These are phyloP conservation scores for Chernovozyma aurita DNA, from an alignment of 1,139 yeast species.

Conservation along the genomic window DNA sequence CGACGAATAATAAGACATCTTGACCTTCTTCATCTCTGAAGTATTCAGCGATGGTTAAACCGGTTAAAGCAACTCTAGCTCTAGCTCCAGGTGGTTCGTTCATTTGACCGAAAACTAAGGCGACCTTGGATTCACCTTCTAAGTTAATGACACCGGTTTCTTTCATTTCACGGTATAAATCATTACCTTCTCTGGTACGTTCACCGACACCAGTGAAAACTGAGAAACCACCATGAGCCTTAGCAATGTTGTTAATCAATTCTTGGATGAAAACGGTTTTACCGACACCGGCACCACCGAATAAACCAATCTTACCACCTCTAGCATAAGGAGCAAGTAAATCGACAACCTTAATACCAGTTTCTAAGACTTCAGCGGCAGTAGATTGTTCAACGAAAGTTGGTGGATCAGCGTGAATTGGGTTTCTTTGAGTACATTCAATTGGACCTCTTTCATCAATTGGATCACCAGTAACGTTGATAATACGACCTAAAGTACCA, in stretches of 20 bases:
- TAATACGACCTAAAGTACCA: slow-evolving; percentile 97
- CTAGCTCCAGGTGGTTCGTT: slow-evolving; percentile 99
- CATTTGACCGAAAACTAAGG: slow-evolving; percentile 99
- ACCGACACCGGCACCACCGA: slow-evolving; percentile 99
- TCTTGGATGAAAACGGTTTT: slow-evolving; percentile 99
- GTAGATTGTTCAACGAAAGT: slow-evolving; percentile 95
- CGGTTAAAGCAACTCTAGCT: slow-evolving; percentile 99
- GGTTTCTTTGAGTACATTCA: slow-evolving; percentile 86
- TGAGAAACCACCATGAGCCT: slow-evolving; percentile 99
- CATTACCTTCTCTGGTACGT: slow-evolving; percentile 99
- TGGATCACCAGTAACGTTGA: slow-evolving; percentile 99
- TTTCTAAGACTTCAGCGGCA: slow-evolving; percentile 95
- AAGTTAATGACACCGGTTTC: slow-evolving; percentile 99
- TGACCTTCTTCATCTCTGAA: slow-evolving; percentile 99
- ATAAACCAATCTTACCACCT: slow-evolving; percentile 99
- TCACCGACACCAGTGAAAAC: slow-evolving; percentile 99
- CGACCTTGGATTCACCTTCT: slow-evolving; percentile 99
- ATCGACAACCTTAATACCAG: slow-evolving; percentile 99
- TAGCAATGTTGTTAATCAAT: slow-evolving; percentile 98
- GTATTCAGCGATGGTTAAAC: slow-evolving; percentile 99
- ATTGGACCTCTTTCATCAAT: slow-evolving; percentile 99
- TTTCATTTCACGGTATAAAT: slow-evolving; percentile 99
- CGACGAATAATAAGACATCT: slow-evolving; percentile 98
- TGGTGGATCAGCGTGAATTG: slow-evolving; percentile 99
- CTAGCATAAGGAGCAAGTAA: slow-evolving; percentile 99